Percentiles rank a stretch among this genome's conserved stretches.
phyloP scores from a whole-genome alignment of 208 protist genomes.

The Leishmania major region DNA sequence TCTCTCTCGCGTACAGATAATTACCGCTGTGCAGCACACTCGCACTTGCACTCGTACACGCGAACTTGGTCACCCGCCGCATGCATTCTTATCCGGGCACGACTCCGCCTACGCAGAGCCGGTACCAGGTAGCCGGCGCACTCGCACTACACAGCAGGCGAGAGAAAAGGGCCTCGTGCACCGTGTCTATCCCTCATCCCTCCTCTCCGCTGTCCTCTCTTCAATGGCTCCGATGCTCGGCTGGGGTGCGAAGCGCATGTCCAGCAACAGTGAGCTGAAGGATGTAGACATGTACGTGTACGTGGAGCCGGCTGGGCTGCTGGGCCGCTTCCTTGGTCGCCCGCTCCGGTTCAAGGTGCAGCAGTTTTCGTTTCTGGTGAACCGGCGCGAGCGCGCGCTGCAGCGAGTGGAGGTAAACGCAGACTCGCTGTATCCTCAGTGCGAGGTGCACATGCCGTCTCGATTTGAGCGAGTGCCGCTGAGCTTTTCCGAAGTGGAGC shows the following conservation, averaged over 20 bases:
- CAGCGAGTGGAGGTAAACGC: conserved; percentile 72
- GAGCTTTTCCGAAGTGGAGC: conserved; percentile 68
- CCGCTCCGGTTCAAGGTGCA: conserved; percentile 70
- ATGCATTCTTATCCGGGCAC: neutral
- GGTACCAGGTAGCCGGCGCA: neutral
- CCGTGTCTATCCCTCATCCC: neutral
- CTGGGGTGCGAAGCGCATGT: conserved; percentile 35
- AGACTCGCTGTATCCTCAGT: conserved; percentile 75
- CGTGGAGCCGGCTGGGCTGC: conserved; percentile 63
- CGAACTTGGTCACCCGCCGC: neutral
- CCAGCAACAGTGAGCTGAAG: conserved; percentile 55
- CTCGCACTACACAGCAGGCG: neutral
- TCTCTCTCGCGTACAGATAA: neutral
- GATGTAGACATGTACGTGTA: conserved; percentile 88
- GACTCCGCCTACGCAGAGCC: neutral
- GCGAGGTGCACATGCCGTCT: conserved; percentile 66
- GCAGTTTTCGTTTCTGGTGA: conserved; percentile 60
- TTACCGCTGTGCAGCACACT: neutral
- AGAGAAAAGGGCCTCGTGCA: neutral
- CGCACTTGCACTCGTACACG: neutral
- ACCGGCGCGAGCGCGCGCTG: conserved; percentile 30
- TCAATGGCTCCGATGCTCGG: conserved; percentile 9
- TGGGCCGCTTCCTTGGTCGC: conserved; percentile 77
- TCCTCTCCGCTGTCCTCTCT: neutral
- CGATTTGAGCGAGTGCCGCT: conserved; percentile 56